These are phyloP conservation scores for Pleurotus salmoneostramineus DNA, from an alignment of 768 basidiomycete genomes.

Conservation along the genomic window DNA sequence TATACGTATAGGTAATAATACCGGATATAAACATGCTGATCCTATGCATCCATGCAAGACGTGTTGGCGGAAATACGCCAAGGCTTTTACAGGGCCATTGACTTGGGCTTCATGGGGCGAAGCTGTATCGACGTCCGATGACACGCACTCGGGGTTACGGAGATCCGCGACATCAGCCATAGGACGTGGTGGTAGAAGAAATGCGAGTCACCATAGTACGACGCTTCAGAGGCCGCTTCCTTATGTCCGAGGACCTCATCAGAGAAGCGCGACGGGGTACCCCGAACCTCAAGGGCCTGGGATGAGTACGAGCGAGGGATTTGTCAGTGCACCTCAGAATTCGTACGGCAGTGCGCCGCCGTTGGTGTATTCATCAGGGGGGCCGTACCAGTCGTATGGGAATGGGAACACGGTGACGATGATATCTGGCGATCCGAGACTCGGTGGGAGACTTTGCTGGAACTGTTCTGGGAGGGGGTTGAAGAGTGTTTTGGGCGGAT, in stretches of 20 bases:
- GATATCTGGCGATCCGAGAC: slow-evolving; percentile 60
- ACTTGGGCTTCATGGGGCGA: slow-evolving; percentile 40
- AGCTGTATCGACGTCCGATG: slow-evolving; percentile 6
- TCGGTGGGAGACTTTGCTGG: slow-evolving; percentile 68
- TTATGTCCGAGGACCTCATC: slow-evolving; percentile 13
- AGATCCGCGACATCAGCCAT: not conserved
- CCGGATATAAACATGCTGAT: slow-evolving; percentile 69
- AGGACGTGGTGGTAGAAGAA: not conserved
- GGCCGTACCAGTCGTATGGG: slow-evolving; percentile 21
- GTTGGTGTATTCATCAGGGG: slow-evolving; percentile 4
- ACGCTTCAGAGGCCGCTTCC: slow-evolving; percentile 37
- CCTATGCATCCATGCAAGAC: slow-evolving; percentile 63
- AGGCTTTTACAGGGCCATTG: slow-evolving; percentile 57
- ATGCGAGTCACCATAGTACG: slow-evolving; percentile 7
- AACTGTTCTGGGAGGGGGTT: slow-evolving; percentile 59
- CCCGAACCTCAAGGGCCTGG: slow-evolving; percentile 11
- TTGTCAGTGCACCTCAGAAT: not conserved
- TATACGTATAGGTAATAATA: slow-evolving; percentile 58
- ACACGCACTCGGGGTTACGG: not conserved
- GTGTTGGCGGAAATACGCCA: slow-evolving; percentile 73
- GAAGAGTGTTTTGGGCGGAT: slow-evolving; percentile 33
- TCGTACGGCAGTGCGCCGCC: not conserved
- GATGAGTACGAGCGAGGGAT: not conserved
- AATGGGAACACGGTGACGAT: slow-evolving; percentile 45
- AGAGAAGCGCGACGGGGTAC: slow-evolving; percentile 13